Base-by-base conservation (phyloP, 2,329 filamentous ascomycete species). In the Curvularia verruculosa region DNA sequence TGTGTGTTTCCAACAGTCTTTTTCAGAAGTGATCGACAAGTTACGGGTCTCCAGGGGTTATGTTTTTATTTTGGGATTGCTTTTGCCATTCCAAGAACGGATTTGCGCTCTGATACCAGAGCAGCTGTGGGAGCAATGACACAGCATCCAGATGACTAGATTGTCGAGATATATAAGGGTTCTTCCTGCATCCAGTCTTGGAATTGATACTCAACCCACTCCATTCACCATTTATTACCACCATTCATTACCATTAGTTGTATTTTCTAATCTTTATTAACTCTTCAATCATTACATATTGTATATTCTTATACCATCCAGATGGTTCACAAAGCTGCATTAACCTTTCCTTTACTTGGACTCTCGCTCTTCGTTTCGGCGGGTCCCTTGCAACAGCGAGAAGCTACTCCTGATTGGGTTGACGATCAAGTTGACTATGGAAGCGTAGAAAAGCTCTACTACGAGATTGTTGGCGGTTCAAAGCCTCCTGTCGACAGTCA, bases 401-500 rank as follows among this genome's bases (percentile, higher is more conserved):
- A 66, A 24, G 57, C 66, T 31, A 41, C 55, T 24, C 66, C 66
- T 65, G 23, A 49, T 15, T 6, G 21, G 9, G 9, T 72, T 9
- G 72, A 73, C 15, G 65, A 68, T 18, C 39, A 73, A 0, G 49
- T 74, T 26, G 62, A 37, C 4, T 70, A 68, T 5, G 49, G 58
- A 10, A 44, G 52, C 1, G 47, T 75, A 1, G 51, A 51, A 19
- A 54, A 71, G 28, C 56, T 66, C 4, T 68, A 75, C 52, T 67
- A 70, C 39, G 70, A 74, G 44, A 64, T 75, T 9, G 49, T 75
- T 9, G 40, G 50, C 31, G 70, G 72, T 6, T 47, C 45, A 2
- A 72, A 63, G 24, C 72, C 72, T n/a, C 69, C 59, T 2, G 62
- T 71, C n/a, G 58, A 63, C 19, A 56, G 66, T 40, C 65, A 61